Conservation (phyloP, 192 early-diverging fungal species). For the Coemansia sp. region DNA sequence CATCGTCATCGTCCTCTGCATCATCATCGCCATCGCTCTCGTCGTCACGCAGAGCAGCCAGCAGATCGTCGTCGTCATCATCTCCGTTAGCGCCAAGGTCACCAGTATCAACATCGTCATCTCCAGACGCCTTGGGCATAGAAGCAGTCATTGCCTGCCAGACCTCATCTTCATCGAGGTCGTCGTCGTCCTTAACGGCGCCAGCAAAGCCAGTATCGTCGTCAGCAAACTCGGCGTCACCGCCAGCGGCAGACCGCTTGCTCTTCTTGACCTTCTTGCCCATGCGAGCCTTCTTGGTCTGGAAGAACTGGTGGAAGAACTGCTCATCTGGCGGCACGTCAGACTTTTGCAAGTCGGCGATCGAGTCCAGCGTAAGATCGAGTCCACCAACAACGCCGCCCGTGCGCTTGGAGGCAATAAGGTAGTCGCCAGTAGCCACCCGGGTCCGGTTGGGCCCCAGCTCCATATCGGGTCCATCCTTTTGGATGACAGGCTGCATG, state of each 20-base stretch:
- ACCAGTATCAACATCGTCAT: conserved; percentile 46
- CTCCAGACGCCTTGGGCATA: conserved; percentile 59
- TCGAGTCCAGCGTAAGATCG: conserved; percentile 36
- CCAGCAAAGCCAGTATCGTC: conserved; percentile 52
- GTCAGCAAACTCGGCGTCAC: conserved; percentile 51
- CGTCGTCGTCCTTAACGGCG: conserved; percentile 44
- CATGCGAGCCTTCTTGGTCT: conserved; percentile 40
- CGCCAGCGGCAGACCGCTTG: conserved; percentile 57
- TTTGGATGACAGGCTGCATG: conserved; percentile 56
- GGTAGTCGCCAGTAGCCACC: conserved; percentile 50
- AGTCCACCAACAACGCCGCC: conserved; percentile 61
- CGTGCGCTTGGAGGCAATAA: conserved; percentile 71
- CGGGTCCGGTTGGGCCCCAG: conserved; percentile 15
- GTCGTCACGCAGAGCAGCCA: conserved; percentile 52
- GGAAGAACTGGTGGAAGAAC: conserved; percentile 52
- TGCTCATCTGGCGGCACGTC: conserved; percentile 37
- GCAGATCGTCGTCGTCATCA: conserved; percentile 49
- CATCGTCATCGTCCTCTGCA: conserved; percentile 53
- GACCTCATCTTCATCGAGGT: conserved; percentile 82
- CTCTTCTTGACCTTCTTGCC: conserved; percentile 49
- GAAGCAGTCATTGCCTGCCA: conserved; percentile 85
- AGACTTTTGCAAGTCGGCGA: conserved; percentile 41
- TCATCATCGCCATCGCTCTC: conserved; percentile 36
- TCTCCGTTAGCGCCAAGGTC: conserved; percentile 58
- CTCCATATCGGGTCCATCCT: conserved; percentile 28